A percentile compares a stretch with the other conserved stretches of the same genome.
Evolutionary conservation across 768 basidiomycete species (phyloP).

Genomic region (Termitomyces sp.): DNA sequence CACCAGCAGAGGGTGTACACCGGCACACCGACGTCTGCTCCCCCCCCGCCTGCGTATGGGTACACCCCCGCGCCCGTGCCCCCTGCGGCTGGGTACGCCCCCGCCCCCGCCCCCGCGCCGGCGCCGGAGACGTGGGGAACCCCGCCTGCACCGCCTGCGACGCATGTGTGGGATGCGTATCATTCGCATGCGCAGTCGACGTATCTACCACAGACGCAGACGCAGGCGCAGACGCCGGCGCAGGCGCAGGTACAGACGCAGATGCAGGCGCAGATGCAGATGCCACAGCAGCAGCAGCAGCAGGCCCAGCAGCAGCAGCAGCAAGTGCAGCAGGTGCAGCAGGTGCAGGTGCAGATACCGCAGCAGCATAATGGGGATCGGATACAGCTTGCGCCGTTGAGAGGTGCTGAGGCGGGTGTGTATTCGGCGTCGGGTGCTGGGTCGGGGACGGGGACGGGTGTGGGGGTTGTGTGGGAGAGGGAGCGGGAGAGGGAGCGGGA

Average conservation of each 20-base stretch:
- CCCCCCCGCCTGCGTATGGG: constrained; percentile 1
- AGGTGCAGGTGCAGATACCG: not conserved
- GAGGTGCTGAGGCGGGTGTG: constrained; percentile 20
- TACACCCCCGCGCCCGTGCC: not conserved
- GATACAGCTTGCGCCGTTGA: constrained; percentile 58
- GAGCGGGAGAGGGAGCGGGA: constrained; percentile 11
- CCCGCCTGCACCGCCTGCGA: not conserved
- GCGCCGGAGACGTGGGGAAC: not conserved
- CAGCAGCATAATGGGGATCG: constrained; percentile 28
- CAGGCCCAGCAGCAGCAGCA: not conserved
- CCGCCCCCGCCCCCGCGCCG: not conserved
- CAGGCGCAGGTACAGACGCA: not conserved
- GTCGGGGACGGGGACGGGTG: constrained; percentile 11
- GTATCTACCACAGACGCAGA: not conserved
- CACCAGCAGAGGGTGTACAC: constrained; percentile 19
- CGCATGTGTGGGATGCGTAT: constrained; percentile 4
- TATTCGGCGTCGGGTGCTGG: constrained; percentile 15
- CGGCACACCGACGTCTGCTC: constrained; percentile 27
- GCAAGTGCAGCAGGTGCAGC: not conserved
- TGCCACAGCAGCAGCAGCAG: not conserved
- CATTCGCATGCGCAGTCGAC: not conserved
- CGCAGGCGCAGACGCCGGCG: not conserved
- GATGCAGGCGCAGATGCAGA: not conserved
- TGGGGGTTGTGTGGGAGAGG: not conserved
- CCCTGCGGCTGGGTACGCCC: not conserved